A percentile compares a stretch with the other conserved stretches of the same genome.
phyloP scores from a whole-genome alignment of 257 asterid genomes.

The Avicennia marina region DNA sequence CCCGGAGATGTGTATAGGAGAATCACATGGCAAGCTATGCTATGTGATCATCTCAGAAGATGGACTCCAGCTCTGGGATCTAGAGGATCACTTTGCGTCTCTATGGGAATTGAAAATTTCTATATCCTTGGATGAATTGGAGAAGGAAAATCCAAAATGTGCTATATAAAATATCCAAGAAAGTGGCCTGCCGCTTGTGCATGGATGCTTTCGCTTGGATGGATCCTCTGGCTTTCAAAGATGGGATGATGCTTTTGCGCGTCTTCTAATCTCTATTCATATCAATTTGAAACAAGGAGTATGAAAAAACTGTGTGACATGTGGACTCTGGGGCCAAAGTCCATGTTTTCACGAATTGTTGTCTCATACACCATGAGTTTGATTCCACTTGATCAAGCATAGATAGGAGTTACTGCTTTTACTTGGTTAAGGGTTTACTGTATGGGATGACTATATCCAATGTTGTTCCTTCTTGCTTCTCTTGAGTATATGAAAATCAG shows the following conservation, averaged over 20 bases:
- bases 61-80: conserved; percentile 59
- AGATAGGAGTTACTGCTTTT: too few species aligned
- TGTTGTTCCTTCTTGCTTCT: too few species aligned
- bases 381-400: too few species aligned
- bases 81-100: conserved; percentile 36
- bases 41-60: conserved; percentile 30
- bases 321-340: conserved; percentile 36
- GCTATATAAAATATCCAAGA: background rate
- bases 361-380: conserved; percentile 50
- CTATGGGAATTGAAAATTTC: background rate
- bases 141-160: background rate
- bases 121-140: background rate
- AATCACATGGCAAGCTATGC: conserved; percentile 33
- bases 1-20: conserved; percentile 46
- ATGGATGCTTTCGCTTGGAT: background rate
- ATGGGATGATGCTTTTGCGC: background rate
- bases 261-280: conserved; percentile 1
- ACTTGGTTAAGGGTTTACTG: too few species aligned
- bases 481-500: too few species aligned
- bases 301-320: conserved; percentile 38
- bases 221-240: background rate
- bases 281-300: conserved; percentile 36
- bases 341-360: conserved; percentile 43
- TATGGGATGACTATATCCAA: too few species aligned
- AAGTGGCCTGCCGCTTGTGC: background rate